phyloP scores from a whole-genome alignment of 2,329 filamentous ascomycete species.

The Hymenoscyphus linearis region DNA sequence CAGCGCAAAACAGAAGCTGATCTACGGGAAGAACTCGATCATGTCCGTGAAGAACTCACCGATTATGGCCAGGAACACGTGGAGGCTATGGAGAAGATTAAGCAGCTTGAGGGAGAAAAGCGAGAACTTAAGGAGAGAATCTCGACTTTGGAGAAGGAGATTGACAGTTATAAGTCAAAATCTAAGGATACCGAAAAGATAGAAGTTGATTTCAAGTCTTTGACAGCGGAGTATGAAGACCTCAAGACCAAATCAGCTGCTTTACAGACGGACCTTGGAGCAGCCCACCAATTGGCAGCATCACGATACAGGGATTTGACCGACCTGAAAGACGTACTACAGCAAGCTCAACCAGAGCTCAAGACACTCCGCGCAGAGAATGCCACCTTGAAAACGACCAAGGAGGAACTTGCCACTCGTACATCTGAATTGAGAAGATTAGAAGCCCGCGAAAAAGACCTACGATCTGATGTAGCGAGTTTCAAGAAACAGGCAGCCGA shows the following conservation, averaged over 20 bases:
- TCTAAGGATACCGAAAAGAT: constrained; percentile 27
- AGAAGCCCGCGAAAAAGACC: constrained; percentile 76
- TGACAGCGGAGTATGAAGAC: constrained; percentile 55
- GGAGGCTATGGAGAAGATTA: constrained; percentile 70
- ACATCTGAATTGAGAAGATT: constrained; percentile 64
- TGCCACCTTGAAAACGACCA: constrained; percentile 64
- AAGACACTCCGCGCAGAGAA: constrained; percentile 73
- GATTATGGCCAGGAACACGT: constrained; percentile 79
- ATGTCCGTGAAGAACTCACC: constrained; percentile 72
- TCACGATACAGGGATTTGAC: constrained; percentile 83
- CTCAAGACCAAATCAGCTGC: constrained; percentile 64
- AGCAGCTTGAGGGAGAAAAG: constrained; percentile 67
- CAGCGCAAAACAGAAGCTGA: constrained; percentile 73
- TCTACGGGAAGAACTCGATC: constrained; percentile 79
- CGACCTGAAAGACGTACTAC: constrained; percentile 71
- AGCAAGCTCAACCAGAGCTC: constrained; percentile 83
- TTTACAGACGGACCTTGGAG: constrained; percentile 77
- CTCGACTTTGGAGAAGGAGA: constrained; percentile 63
- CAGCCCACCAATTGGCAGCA: constrained; percentile 80
- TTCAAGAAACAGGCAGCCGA: constrained; percentile 67
- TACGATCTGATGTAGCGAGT: constrained; percentile 66
- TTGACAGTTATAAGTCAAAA: constrained; percentile 38
- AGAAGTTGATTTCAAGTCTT: constrained; percentile 28
- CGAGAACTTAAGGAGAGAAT: constrained; percentile 58
- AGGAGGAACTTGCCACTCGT: constrained; percentile 64